Base-by-base conservation (phyloP, 306 rosid genomes). In the Sesbania bispinosa region DNA sequence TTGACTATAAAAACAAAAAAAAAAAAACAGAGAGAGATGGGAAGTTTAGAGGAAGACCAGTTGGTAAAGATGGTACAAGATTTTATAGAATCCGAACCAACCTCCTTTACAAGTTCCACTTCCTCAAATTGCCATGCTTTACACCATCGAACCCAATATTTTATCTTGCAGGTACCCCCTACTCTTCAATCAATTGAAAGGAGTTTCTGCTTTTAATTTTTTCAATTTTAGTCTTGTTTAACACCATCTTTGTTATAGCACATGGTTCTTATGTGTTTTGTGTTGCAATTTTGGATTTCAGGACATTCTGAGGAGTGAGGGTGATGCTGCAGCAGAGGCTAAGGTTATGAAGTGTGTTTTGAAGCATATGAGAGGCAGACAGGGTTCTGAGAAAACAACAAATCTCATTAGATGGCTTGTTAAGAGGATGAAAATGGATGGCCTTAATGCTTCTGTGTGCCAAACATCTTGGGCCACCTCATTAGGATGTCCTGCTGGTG, bases 401-500 rank as follows among this genome's bases (percentile, higher is more conserved):
- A 59, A 59, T 69, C 23, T 83, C 43, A 83, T 46, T 50, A 85
- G 80, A 47, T 85, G 83, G 81, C 84, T 90, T 71, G 86, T 80
- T 42, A 53, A 10, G 75, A 82, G 43, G 78, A 81, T 87, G 57
- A 82, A 79, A 52, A 84, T 62, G 61, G 86, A 85, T 77, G 93
- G 90, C n/a, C 41, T 78, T 19, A 50, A 58, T 54, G 90, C 90
- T 78, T 87, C 88, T 15, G 57, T 87, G n/a, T 80, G 85, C 71
- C 90, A 82, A 64, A 78, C 89, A 19, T 90, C 89, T 69, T 87
- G 96, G 93, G 27, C 78, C 69, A 75, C 88, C 43, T 78, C 93
- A 66, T 58, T 77, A 11, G 89, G 90, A 0, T 90, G 90, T 71
- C 89, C 93, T 55, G 86, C 90, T 14, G 93, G 96, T 89, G 14